A percentile compares a stretch with the other conserved stretches of the same genome.
Evolutionary conservation across 257 asterid genomes (phyloP).

Genomic region (Gentiana macrophylla): DNA sequence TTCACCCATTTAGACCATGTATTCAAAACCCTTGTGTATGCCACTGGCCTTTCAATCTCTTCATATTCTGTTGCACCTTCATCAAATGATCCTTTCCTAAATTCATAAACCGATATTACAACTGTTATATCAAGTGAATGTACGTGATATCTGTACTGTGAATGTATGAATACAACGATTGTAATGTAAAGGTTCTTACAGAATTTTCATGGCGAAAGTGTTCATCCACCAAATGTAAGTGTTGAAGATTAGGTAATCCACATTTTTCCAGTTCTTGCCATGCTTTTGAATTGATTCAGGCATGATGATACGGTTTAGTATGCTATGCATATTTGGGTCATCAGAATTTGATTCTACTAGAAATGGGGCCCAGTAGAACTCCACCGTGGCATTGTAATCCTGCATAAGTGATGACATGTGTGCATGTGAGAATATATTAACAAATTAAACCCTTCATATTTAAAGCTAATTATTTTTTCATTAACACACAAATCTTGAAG

Average conservation of each 20-base stretch:
- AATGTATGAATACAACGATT: too few relatives aligned
- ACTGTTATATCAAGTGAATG: constrained; percentile 15
- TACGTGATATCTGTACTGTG: too few relatives aligned
- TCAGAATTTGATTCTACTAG: constrained; percentile 80
- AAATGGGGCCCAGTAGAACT: constrained; percentile 89
- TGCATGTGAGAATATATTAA: constrained; percentile 1
- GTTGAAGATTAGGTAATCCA: constrained; percentile 71
- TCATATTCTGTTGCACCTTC: constrained; percentile 55
- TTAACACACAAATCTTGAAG: background rate
- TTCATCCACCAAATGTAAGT: constrained; percentile 97
- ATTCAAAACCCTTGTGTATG: constrained; percentile 52
- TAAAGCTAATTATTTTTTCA: background rate
- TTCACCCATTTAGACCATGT: constrained; percentile 83
- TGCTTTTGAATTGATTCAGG: constrained; percentile 73
- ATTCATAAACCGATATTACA: constrained; percentile 9
- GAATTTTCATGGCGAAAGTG: constrained; percentile 60
- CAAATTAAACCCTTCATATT: background rate
- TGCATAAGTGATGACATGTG: constrained; percentile 10
- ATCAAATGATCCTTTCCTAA: constrained; percentile 47
- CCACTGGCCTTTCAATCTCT: constrained; percentile 49
- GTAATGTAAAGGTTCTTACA: constrained; percentile 32
- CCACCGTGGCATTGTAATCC: constrained; percentile 82
- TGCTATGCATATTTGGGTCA: constrained; percentile 71
- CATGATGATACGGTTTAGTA: constrained; percentile 73
- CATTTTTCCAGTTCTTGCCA: constrained; percentile 64